phyloP scores from a whole-genome alignment of 257 asterid species.

The Jacaranda mimosifolia region DNA sequence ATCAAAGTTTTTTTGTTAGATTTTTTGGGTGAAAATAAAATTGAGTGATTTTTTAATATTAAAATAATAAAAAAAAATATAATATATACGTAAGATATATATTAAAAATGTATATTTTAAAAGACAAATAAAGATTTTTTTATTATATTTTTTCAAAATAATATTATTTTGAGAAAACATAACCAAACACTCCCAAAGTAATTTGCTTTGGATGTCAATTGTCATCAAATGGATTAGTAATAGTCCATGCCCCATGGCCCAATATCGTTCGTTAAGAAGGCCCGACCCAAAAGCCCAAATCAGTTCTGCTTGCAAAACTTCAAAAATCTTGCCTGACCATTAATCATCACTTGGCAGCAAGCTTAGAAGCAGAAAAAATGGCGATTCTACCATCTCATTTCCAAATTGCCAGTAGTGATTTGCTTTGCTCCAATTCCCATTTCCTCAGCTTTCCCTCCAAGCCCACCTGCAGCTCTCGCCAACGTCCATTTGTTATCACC shows the following conservation, averaged over 20 bases:
- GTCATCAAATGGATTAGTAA: background rate
- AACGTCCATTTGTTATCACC: constrained; percentile 52
- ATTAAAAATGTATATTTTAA: too few species aligned
- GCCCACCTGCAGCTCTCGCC: constrained; percentile 38
- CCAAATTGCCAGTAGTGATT: constrained; percentile 37
- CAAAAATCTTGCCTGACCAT: constrained; percentile 11
- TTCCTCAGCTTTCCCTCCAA: constrained; percentile 37
- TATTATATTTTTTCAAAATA: too few species aligned
- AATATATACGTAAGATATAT: too few species aligned
- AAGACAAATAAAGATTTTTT: too few species aligned
- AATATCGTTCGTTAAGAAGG: background rate
- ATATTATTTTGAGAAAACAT: too few species aligned
- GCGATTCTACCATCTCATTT: constrained; percentile 52
- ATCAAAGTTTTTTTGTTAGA: too few species aligned
- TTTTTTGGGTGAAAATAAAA: too few species aligned
- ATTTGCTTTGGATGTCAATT: background rate
- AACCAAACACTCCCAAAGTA: too few species aligned
- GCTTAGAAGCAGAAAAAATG: constrained; percentile 45
- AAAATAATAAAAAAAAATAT: too few species aligned
- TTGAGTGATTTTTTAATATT: too few species aligned
- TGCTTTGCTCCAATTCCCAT: constrained; percentile 35
- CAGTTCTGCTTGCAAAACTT: background rate
- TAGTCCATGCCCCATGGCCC: background rate
- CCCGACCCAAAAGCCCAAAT: constrained; percentile 23
- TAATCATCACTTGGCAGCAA: constrained; percentile 4